Evolutionary conservation across 148 eudicot species (phyloP).

Genomic region (Rhododendron simsii): DNA sequence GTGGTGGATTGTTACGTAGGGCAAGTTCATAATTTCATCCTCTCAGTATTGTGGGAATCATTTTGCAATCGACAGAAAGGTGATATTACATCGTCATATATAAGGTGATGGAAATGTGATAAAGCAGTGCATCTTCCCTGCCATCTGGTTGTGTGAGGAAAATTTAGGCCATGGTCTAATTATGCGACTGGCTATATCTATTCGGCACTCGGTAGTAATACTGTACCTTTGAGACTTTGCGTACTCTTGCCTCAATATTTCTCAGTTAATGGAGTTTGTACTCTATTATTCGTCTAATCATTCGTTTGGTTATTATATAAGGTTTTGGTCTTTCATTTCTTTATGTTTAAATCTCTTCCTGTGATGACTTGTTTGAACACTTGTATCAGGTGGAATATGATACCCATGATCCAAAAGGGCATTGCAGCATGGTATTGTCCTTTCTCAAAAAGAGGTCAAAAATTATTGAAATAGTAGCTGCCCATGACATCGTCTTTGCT

Average conservation of each 20-base stretch:
- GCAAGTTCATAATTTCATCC: neutral
- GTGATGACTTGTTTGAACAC: neutral
- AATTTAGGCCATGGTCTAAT: neutral
- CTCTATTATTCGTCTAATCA: neutral
- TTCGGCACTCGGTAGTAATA: neutral
- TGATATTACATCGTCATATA: neutral
- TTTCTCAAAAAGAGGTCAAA: conserved; percentile 81
- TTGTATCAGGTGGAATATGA: conserved; percentile 86
- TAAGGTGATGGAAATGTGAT: neutral
- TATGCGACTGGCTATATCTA: neutral
- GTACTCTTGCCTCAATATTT: neutral
- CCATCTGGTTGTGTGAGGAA: neutral
- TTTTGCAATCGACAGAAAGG: neutral
- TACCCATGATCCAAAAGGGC: conserved; percentile 96
- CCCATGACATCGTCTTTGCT: conserved; percentile 92
- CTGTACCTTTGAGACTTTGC: neutral
- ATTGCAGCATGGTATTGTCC: conserved; percentile 61
- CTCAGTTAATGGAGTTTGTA: neutral
- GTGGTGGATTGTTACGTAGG: neutral
- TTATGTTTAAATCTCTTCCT: neutral
- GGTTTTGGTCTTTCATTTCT: neutral
- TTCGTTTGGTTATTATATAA: neutral
- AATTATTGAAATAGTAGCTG: conserved; percentile 93
- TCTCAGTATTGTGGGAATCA: neutral
- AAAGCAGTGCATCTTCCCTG: neutral